Evolutionary conservation across 768 basidiomycete genomes (phyloP), one percentile per base, ranked within the genome.

Genomic region (Psilocybe sp.): DNA sequence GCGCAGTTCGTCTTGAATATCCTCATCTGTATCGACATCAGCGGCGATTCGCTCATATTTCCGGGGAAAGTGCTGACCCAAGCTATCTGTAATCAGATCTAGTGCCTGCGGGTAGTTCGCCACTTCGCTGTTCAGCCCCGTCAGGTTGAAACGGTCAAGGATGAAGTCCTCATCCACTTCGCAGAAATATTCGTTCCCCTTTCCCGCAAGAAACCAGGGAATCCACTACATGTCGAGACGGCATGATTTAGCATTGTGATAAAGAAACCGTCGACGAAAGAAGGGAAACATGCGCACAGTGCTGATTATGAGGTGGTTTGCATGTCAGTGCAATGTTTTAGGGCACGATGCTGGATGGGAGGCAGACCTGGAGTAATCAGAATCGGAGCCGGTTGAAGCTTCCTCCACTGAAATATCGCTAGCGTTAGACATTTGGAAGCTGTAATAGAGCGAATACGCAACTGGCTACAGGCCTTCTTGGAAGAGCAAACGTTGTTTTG

Each of bases 91-190:
- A 49, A 99, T 98, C 49, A 99, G 78, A 65, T 98, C 95, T 45
- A 98, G 73, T 0, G 97, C 97, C 60, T 96, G 88, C 0, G 87
- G 70, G 61, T 99, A 99, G 69, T 97, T 94, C 53, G 92, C 81
- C 5, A 98, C 92, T 67, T 98, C 97, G 57, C 89, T 90, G 70
- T 98, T 97, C 46, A 98, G 78, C 4, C 97, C 96, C 2, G 97
- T 99, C 49, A 99, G 76, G 70, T 99, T 98, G 81, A 99, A 98
- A 46, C 95, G 83, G 71, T 98, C 96, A 49, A 97, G 79, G 61
- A 99, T 98, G 67, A 98, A 98, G 69, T 98, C 96, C 64, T 98
- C 97, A 65, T 98, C 97, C 54, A 98, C 93, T 75, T 98, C 95
- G 68, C 96, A 97, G 63, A 98, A 98, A 74, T 99, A 99, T 73